Conservation (phyloP, 108 stramenopile species). For the Phaeodactylum tricornutum region DNA sequence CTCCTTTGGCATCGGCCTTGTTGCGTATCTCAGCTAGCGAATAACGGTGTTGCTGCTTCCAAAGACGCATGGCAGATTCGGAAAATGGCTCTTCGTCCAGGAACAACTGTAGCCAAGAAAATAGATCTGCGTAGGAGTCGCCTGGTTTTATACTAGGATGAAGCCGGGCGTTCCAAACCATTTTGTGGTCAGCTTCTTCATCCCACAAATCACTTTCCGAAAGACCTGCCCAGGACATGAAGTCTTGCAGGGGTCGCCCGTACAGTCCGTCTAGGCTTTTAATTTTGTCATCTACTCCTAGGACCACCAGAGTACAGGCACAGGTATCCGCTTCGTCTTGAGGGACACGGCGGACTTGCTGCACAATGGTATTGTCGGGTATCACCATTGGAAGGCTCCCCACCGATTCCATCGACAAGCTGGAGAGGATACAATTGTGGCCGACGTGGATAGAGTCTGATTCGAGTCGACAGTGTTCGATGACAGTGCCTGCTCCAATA, state of each 20-base stretch:
- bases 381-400: slow-evolving; percentile 12
- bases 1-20: slow-evolving; percentile 35
- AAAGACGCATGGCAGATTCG: slow-evolving; percentile 27
- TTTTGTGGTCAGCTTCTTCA: slow-evolving; percentile 16
- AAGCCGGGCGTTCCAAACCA: slow-evolving; percentile 62
- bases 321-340: not conserved
- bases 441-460: slow-evolving; percentile 19
- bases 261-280: slow-evolving; percentile 35
- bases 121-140: slow-evolving; percentile 35
- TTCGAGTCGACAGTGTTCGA: slow-evolving; percentile 21
- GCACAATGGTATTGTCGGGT: slow-evolving; percentile 37
- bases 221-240: slow-evolving; percentile 28
- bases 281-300: slow-evolving; percentile 53
- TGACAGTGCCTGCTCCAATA: slow-evolving; percentile 12
- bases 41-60: slow-evolving; percentile 31
- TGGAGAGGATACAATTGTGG: slow-evolving; percentile 39
- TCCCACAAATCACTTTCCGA: slow-evolving; percentile 34
- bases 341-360: slow-evolving; percentile 22
- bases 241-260: slow-evolving; percentile 30
- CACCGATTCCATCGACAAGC: slow-evolving; percentile 17
- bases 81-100: slow-evolving; percentile 3
- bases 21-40: slow-evolving; percentile 42
- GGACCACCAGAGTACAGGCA: slow-evolving; percentile 37
- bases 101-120: slow-evolving; percentile 16
- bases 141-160: slow-evolving; percentile 31